Evolutionary conservation across 306 rosid species (phyloP).

Genomic region (Cucurbita moschata): DNA sequence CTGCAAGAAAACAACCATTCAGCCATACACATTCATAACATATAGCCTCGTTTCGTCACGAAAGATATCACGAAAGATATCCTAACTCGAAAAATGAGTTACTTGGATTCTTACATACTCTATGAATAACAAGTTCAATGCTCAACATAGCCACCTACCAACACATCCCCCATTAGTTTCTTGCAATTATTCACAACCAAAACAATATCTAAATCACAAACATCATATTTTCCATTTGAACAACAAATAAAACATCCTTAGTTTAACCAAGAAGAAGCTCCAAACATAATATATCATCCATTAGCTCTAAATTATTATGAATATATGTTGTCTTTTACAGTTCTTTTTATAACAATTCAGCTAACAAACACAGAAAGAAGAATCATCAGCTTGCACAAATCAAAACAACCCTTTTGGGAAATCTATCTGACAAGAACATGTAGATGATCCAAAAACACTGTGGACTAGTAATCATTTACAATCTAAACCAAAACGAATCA

Average conservation of each 20-base stretch:
- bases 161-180: not conserved
- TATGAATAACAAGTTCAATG: not conserved
- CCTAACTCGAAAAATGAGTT: not conserved
- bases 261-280: not conserved
- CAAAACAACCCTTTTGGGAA: not conserved
- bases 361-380: not conserved
- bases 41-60: not conserved
- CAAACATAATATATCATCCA: not conserved
- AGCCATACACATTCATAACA: not conserved
- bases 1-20: slow-evolving; percentile 26
- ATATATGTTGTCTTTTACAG: not conserved
- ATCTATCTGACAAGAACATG: not conserved
- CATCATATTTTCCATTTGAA: not conserved
- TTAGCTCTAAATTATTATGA: not conserved
- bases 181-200: not conserved
- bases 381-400: not conserved
- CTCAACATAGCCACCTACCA: not conserved
- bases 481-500: not conserved
- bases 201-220: not conserved
- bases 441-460: not conserved
- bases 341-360: not conserved
- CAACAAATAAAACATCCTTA: not conserved
- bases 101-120: not conserved
- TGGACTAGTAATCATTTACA: not conserved
- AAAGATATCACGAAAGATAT: not conserved